A percentile compares a stretch with the other conserved stretches of the same genome.
phyloP scores from a whole-genome alignment of 176 grass and related monocot genomes.

The Calamus simplicifolius region DNA sequence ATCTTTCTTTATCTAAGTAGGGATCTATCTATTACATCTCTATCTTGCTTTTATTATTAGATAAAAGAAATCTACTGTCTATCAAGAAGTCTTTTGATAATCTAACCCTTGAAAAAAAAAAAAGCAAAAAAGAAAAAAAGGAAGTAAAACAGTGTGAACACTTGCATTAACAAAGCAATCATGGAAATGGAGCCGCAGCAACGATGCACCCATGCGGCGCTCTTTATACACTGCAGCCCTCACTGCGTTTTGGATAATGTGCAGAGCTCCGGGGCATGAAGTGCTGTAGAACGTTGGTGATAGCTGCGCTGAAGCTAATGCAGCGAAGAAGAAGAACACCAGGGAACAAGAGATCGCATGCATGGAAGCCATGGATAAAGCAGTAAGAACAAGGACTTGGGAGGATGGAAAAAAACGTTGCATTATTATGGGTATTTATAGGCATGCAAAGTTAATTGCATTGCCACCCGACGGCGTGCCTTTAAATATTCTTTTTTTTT shows the following conservation, averaged over 20 bases:
- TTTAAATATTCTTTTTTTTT: no score
- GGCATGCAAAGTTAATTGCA: constrained; percentile 1
- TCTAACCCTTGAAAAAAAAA: no score
- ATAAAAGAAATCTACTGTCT: no score
- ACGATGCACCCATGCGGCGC: constrained; percentile 54
- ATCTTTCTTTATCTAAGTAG: no score
- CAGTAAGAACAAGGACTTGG: not conserved
- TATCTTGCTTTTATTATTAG: no score
- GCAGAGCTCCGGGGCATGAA: constrained; percentile 45
- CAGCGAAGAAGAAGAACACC: constrained; percentile 23
- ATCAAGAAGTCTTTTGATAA: no score
- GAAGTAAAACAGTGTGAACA: not conserved
- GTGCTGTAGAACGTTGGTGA: constrained; percentile 40
- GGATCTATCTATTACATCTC: no score
- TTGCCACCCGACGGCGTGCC: constrained; percentile 1
- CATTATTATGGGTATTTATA: constrained; percentile 28
- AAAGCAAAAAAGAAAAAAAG: no score
- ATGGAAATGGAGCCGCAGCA: constrained; percentile 60
- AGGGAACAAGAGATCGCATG: not conserved
- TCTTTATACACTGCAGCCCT: constrained; percentile 14
- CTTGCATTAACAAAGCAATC: constrained; percentile 61
- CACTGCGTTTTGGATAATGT: constrained; percentile 29
- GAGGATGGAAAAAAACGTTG: constrained; percentile 10
- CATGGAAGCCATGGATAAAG: constrained; percentile 27
- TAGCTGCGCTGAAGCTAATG: constrained; percentile 35